Evolutionary conservation across 139 green algal species (phyloP), one percentile per base, ranked within the genome.

Genomic region (Choricystis sp.): DNA sequence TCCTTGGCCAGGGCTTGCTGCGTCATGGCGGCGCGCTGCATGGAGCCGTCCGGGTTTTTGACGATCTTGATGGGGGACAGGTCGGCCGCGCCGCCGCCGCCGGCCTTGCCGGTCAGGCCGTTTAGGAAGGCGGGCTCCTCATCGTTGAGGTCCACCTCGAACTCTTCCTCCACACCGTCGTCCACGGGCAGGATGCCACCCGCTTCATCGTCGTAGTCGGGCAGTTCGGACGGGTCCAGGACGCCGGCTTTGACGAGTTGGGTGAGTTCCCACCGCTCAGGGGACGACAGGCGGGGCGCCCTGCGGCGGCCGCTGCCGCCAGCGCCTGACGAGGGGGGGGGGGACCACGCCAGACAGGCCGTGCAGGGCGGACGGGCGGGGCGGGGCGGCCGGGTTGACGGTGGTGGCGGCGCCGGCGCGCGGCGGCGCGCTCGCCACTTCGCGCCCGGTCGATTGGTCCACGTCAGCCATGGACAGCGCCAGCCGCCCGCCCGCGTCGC

Each of bases 131-230:
- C 63, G 2, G 92, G 89, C 81, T 98, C 92, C 29, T 79, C 73
- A 26, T 98, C 93, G 77, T 98, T 97, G 27, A 99, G 73, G 72
- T 99, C 93, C 9, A 99, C 89, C 79, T 99, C 91, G 74, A 96
- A 88, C 73, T 98, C 92, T 74, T 98, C 83, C 68, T 92, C 84
- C 16, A 71, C 67, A 26, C 68, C 67, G 19, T 65, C 61, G 3
- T 74, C 74, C 26, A 40, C 40, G 26, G 69, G 62, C 1, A 57
- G 60, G 26, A 27, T 56, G 23, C 28, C 57, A 23, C 61, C 56
- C 31, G 69, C 80, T 57, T 78, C 75, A 63, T 96, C 88, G 23
- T 93, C 81, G 64, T 98, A 96, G 27, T 77, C 78, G 0, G 92
- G 88, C 67, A 94, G 94, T 66, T 98, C 92, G 2, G 71, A 59